Evolutionary conservation across 495 filamentous ascomycete genomes (phyloP).

Genomic region (Tetracladium setigerum): DNA sequence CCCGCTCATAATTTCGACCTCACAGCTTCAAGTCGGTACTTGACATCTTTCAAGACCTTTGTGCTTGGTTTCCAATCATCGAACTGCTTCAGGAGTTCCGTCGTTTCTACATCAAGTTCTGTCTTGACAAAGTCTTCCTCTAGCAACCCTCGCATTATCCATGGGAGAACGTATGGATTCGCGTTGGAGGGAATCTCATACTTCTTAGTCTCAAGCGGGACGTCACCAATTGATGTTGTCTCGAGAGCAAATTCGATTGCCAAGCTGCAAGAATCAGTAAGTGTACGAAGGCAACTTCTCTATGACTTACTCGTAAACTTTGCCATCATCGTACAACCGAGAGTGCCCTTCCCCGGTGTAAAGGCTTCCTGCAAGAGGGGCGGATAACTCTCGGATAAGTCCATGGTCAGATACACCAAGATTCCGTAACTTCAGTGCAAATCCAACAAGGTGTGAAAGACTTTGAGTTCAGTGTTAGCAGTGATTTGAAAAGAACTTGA

Average conservation of each 20-base stretch:
- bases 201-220: constrained; percentile 42
- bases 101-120: constrained; percentile 67
- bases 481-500: neutral
- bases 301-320: constrained; percentile 72
- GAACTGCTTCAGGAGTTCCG: constrained; percentile 75
- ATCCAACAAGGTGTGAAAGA: constrained; percentile 85
- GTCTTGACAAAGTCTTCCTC: constrained; percentile 88
- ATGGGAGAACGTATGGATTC: constrained; percentile 86
- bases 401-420: constrained; percentile 89
- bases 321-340: constrained; percentile 80
- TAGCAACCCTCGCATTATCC: constrained; percentile 85
- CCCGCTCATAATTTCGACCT: constrained; percentile 62
- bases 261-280: constrained; percentile 38
- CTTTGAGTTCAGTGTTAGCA: constrained; percentile 27
- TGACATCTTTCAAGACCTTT: constrained; percentile 92
- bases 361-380: constrained; percentile 82
- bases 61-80: constrained; percentile 87
- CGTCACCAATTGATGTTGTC: constrained; percentile 56
- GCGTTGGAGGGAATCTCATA: constrained; percentile 39
- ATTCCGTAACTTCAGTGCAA: constrained; percentile 87
- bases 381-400: constrained; percentile 81
- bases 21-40: constrained; percentile 89
- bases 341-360: constrained; percentile 93
- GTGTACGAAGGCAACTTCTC: neutral
- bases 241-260: constrained; percentile 81